Evolutionary conservation across 208 protist species (phyloP).

Genomic region (Plasmodiophora brassicae): DNA sequence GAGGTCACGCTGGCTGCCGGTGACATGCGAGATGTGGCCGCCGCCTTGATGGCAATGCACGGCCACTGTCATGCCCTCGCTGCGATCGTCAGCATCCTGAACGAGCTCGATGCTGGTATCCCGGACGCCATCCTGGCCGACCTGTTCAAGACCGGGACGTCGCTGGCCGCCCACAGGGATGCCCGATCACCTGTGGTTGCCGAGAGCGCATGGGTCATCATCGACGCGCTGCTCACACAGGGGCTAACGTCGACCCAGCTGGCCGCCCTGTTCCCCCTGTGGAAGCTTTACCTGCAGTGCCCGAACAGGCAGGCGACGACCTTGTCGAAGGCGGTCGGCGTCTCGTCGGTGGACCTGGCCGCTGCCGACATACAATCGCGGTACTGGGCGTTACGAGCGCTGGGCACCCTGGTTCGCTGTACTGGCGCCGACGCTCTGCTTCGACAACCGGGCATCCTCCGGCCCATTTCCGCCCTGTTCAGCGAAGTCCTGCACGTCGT

Average conservation of each 20-base stretch:
- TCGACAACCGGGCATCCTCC: background rate
- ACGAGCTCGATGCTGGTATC: background rate
- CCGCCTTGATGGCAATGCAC: slow-evolving; percentile 1
- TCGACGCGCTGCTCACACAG: background rate
- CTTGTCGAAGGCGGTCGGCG: background rate
- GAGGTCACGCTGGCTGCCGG: background rate
- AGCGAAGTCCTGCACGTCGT: background rate
- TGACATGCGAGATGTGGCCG: background rate
- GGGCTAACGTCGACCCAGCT: background rate
- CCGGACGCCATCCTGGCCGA: background rate
- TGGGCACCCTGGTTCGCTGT: background rate
- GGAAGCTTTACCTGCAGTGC: slow-evolving; percentile 3
- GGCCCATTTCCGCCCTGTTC: background rate
- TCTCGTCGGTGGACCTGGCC: background rate
- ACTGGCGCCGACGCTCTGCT: background rate
- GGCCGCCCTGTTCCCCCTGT: background rate
- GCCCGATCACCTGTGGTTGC: too few species aligned
- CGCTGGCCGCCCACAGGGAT: too few species aligned
- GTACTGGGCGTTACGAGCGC: background rate
- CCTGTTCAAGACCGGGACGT: background rate
- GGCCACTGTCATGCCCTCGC: slow-evolving; percentile 3
- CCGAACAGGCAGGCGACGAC: background rate
- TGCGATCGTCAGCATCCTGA: background rate
- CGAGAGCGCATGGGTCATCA: background rate
- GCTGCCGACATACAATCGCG: background rate